Conservation (phyloP, 1,139 yeast genomes). For the Suhomyces maxii region DNA sequence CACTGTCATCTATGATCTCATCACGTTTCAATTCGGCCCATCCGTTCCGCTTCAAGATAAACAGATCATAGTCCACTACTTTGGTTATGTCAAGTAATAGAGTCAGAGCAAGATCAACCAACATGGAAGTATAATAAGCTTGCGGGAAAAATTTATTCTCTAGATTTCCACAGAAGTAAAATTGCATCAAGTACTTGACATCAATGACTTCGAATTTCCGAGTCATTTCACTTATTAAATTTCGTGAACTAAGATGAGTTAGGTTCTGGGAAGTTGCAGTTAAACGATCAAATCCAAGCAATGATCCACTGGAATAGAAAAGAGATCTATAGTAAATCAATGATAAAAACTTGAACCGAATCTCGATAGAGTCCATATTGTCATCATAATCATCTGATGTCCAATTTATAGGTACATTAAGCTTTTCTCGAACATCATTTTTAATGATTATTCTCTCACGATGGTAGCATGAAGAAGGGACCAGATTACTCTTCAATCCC, state of each 20-base stretch:
- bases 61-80: slow-evolving; percentile 11
- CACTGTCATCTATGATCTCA: slow-evolving; percentile 2
- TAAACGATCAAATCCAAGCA: slow-evolving; percentile 2
- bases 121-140: slow-evolving; percentile 12
- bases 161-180: slow-evolving; percentile 7
- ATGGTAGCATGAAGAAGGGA: slow-evolving; percentile 31
- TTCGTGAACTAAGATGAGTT: slow-evolving; percentile 11
- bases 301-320: slow-evolving; percentile 15
- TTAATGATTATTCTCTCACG: slow-evolving; percentile 27
- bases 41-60: not conserved
- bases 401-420: not conserved
- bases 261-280: slow-evolving; percentile 6
- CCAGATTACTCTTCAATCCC: slow-evolving; percentile 14
- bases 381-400: slow-evolving; percentile 17
- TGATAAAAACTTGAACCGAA: slow-evolving; percentile 26
- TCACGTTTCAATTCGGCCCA: not conserved
- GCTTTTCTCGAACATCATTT: slow-evolving; percentile 18
- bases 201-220: slow-evolving; percentile 11
- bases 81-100: slow-evolving; percentile 16
- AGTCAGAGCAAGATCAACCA: slow-evolving; percentile 14
- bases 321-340: slow-evolving; percentile 25
- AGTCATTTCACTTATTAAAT: slow-evolving; percentile 13
- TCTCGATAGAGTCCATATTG: slow-evolving; percentile 28
- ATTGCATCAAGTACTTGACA: slow-evolving; percentile 13
- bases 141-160: slow-evolving; percentile 5